Percentiles rank a stretch among this genome's conserved stretches.
phyloP scores from a whole-genome alignment of 805 yeast species.

The Ogataea nonfermentans region DNA sequence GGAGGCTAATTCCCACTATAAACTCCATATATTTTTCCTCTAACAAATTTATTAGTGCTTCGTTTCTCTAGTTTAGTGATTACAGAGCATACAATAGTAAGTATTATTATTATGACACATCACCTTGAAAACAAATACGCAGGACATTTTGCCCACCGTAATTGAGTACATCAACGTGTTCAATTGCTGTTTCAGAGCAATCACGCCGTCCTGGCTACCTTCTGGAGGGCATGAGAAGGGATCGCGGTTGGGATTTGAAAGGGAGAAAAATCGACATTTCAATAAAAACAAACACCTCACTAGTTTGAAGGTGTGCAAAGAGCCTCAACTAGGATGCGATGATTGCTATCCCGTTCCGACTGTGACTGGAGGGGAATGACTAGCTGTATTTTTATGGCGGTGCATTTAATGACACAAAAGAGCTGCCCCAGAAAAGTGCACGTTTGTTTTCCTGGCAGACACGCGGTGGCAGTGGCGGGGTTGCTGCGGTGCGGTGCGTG shows the following conservation, averaged over 20 bases:
- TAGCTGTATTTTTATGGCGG: conserved; percentile 4
- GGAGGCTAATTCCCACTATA: conserved; percentile 9
- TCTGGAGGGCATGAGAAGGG: not conserved
- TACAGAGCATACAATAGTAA: conserved; percentile 4
- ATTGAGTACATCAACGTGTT: not conserved
- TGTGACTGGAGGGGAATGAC: conserved; percentile 3
- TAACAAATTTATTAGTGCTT: conserved; percentile 12
- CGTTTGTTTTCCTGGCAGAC: conserved; percentile 10
- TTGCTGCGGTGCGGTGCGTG: conserved; percentile 2
- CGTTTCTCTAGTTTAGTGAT: conserved; percentile 6
- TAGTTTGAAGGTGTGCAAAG: too few relatives aligned
- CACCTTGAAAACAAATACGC: not conserved
- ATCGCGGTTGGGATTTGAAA: conserved; percentile 1
- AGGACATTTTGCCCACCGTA: not conserved
- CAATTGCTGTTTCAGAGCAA: conserved; percentile 1
- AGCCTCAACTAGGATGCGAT: too few relatives aligned
- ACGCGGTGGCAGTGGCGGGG: conserved; percentile 13
- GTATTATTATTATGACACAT: conserved; percentile 7
- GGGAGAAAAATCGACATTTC: not conserved
- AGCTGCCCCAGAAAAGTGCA: conserved; percentile 7
- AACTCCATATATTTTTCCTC: conserved; percentile 7
- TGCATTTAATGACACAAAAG: conserved; percentile 9
- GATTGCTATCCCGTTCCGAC: too few relatives aligned
- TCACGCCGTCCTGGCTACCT: not conserved
- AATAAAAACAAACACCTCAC: not conserved